phyloP scores from a whole-genome alignment of 202 grass and related monocot genomes.

The Schoenoplectus triqueter region DNA sequence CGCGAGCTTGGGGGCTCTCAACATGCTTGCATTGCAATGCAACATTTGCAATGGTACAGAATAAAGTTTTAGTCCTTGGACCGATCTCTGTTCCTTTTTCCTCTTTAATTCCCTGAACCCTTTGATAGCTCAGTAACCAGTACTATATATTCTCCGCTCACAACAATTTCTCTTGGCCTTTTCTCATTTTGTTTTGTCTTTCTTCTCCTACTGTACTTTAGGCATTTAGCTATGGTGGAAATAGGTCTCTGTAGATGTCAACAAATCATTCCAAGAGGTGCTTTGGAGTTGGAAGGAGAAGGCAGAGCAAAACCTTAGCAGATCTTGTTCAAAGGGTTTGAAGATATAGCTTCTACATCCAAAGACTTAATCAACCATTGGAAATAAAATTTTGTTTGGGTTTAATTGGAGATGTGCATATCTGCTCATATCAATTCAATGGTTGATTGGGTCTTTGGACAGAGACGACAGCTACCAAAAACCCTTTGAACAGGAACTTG shows the following conservation, averaged over 20 bases:
- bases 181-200: background rate
- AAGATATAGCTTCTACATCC: slow-evolving; percentile 18
- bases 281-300: background rate
- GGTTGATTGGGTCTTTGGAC: slow-evolving; percentile 34
- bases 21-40: slow-evolving; percentile 39
- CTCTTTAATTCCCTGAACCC: slow-evolving; percentile 17
- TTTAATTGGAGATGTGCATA: background rate
- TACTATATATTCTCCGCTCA: slow-evolving; percentile 34
- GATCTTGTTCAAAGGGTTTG: slow-evolving; percentile 22
- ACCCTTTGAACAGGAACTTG: slow-evolving; percentile 34
- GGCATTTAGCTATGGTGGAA: background rate
- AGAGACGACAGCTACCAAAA: slow-evolving; percentile 8
- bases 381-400: slow-evolving; percentile 14
- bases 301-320: slow-evolving; percentile 1
- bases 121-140: background rate
- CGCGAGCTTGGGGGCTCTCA: slow-evolving; percentile 34
- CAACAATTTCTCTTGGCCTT: background rate
- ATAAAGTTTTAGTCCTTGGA: slow-evolving; percentile 24
- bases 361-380: slow-evolving; percentile 36
- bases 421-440: slow-evolving; percentile 6
- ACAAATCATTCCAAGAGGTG: background rate
- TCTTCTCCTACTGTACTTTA: slow-evolving; percentile 20
- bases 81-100: slow-evolving; percentile 27
- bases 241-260: background rate
- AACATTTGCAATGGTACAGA: slow-evolving; percentile 31